Conservation (phyloP, 305 asterid species). For the Fraxinus floribunda region DNA sequence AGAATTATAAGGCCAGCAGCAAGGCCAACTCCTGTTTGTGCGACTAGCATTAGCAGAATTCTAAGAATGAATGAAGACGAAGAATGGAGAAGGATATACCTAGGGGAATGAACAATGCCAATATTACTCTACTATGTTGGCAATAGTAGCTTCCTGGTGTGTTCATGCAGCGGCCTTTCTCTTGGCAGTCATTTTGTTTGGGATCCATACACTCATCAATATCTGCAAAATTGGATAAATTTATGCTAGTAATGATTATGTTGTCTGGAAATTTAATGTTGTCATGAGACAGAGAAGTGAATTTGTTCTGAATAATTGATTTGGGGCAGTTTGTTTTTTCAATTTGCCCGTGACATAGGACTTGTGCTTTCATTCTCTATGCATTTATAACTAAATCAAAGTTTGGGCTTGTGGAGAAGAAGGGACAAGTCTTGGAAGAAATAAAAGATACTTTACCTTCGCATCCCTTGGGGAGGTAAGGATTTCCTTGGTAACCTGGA, state of each 20-base stretch:
- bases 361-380: neutral
- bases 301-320: neutral
- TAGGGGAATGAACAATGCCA: slow-evolving; percentile 11
- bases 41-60: slow-evolving; percentile 7
- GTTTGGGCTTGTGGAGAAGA: too few relatives aligned
- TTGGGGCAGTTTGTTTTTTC: neutral
- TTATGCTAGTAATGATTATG: neutral
- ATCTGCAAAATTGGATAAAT: slow-evolving; percentile 15
- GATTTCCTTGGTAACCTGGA: slow-evolving; percentile 35
- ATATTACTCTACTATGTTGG: neutral
- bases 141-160: slow-evolving; percentile 32
- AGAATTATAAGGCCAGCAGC: neutral
- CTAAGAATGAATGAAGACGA: neutral
- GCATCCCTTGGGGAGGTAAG: slow-evolving; percentile 40
- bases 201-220: slow-evolving; percentile 33
- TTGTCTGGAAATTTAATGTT: neutral
- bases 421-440: neutral
- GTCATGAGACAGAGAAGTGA: neutral
- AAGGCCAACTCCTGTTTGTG: neutral
- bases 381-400: neutral
- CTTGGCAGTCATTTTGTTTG: slow-evolving; percentile 21
- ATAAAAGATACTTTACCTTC: slow-evolving; percentile 24
- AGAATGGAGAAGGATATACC: slow-evolving; percentile 16
- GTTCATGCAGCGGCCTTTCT: slow-evolving; percentile 21
- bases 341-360: neutral